phyloP scores from a whole-genome alignment of 805 yeast species.

The Metschnikowia hibisci region DNA sequence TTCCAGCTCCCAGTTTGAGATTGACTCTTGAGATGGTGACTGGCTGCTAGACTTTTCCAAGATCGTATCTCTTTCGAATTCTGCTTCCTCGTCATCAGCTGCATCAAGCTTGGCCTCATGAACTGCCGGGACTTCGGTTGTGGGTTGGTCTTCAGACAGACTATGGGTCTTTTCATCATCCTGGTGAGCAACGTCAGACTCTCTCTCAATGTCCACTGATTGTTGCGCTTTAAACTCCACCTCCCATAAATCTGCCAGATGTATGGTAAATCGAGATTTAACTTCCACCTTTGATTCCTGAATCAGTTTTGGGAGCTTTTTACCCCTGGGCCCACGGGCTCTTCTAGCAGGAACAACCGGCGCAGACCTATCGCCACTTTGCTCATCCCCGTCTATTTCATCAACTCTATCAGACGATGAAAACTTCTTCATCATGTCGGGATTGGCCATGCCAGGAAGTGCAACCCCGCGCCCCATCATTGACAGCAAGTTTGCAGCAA shows the following conservation, averaged over 20 bases:
- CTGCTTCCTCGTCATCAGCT: not conserved
- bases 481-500: conserved; percentile 59
- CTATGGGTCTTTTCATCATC: too few species aligned
- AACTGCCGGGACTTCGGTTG: not conserved
- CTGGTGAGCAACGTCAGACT: not conserved
- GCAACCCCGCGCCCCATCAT: conserved; percentile 50
- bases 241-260: conserved; percentile 37
- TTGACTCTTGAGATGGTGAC: not conserved
- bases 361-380: not conserved
- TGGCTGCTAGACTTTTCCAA: not conserved
- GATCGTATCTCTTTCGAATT: too few species aligned
- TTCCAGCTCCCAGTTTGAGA: not conserved
- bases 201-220: not conserved
- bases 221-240: conserved; percentile 12
- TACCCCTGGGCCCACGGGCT: conserved; percentile 71
- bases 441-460: conserved; percentile 50
- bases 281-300: conserved; percentile 37
- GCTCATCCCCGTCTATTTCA: conserved; percentile 9
- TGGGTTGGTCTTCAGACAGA: not conserved
- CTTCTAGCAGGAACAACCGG: conserved; percentile 29
- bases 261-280: conserved; percentile 31
- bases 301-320: conserved; percentile 60
- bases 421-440: conserved; percentile 25
- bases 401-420: conserved; percentile 11
- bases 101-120: too few species aligned